Evolutionary conservation across 768 basidiomycete species (phyloP), one percentile per base, ranked within the genome.

Genomic region (Candolleomyces efflorescens): DNA sequence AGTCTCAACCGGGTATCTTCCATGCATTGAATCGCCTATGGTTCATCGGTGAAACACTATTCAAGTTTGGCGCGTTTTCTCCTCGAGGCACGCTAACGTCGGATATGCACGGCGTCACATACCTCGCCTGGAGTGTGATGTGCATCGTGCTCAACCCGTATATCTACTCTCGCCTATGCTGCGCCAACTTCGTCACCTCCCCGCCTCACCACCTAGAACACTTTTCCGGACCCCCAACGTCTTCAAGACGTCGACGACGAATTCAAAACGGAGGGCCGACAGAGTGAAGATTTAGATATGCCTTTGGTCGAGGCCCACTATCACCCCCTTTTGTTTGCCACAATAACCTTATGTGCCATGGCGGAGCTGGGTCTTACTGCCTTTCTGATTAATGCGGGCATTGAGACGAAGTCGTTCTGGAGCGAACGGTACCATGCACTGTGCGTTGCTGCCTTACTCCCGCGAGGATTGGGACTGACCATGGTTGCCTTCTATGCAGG

Each of bases 291-390:
- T 32, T 32, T 5, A 32, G 32, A 32, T 5, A 32, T 32, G 75
- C 69, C 77, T 38, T 73, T 72, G 59, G 69, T 78, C 62, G 78
- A 79, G 65, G 75, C 80, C 5, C 77, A 80, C 62, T 86, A 85
- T 59, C 84, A 86, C 59, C 85, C 85, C 1, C 77, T 84, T 60
- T 71, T 86, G 43, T 86, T 86, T 61, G 70, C 78, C 11, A 71
- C 89, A 66, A 87, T 92, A 74, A 78, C 84, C 7, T 73, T 87
- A 45, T 81, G 78, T 48, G 86, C 83, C 23, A 77, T 89, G 68
- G 83, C 87, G 18, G 89, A 92, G 69, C 79, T 91, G 53, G 87
- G 86, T 53, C 81, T 92, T 54, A 83, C 87, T 17, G 82, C 86
- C 22, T 92, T 86, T 71, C 74, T 92, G 65, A 82, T 92, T 65